phyloP scores from a whole-genome alignment of 371 early-diverging fungal species.

The Sporodiniella umbellata region DNA sequence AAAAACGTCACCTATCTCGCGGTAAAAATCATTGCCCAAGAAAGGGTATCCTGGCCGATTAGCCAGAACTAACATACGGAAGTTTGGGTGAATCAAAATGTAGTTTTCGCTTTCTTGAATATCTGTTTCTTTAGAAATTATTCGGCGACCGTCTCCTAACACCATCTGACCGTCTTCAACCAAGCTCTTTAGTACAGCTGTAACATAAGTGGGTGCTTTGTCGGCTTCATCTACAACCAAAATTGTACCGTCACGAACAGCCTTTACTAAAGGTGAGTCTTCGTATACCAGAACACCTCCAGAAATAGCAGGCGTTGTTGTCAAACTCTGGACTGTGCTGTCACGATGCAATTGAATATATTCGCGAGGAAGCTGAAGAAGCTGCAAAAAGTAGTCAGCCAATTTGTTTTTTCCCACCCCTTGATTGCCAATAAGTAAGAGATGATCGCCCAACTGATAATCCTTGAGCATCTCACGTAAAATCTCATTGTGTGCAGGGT shows the following conservation, averaged over 20 bases:
- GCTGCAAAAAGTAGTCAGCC: conserved; percentile 75
- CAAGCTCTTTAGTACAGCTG: conserved; percentile 74
- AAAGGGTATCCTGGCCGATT: conserved; percentile 81
- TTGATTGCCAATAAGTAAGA: conserved; percentile 75
- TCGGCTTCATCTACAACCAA: conserved; percentile 88
- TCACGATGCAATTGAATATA: conserved; percentile 87
- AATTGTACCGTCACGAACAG: conserved; percentile 64
- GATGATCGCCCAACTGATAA: conserved; percentile 70
- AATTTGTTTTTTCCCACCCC: conserved; percentile 87
- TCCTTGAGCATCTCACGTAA: conserved; percentile 73
- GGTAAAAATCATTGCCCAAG: conserved; percentile 83
- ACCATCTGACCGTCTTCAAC: conserved; percentile 88
- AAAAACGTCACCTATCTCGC: conserved; percentile 81
- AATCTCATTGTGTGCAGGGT: conserved; percentile 70
- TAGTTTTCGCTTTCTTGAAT: conserved; percentile 34
- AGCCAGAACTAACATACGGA: conserved; percentile 84
- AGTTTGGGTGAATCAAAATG: conserved; percentile 68
- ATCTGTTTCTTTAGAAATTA: conserved; percentile 53
- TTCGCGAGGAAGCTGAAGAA: conserved; percentile 72
- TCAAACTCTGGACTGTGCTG: conserved; percentile 80
- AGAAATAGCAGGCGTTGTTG: conserved; percentile 71
- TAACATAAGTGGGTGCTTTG: conserved; percentile 85
- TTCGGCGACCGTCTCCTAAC: conserved; percentile 77
- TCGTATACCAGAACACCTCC: conserved; percentile 74
- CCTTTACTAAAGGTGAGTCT: conserved; percentile 77